phyloP scores from a whole-genome alignment of 257 asterid genomes.

The Solanum boliviense region DNA sequence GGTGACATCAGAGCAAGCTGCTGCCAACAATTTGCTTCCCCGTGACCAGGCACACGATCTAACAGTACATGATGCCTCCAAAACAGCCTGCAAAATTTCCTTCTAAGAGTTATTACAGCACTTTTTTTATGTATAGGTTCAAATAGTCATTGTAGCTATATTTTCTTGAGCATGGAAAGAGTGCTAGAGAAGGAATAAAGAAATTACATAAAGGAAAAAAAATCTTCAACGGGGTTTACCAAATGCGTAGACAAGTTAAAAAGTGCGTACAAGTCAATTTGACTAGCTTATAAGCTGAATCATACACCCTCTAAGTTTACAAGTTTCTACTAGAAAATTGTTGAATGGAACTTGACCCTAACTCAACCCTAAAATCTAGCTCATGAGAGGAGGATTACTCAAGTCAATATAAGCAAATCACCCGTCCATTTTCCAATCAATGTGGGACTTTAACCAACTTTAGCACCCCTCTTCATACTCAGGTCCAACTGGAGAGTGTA shows the following conservation, averaged over 20 bases:
- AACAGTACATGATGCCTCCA: slow-evolving; percentile 65
- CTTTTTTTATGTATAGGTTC: not conserved
- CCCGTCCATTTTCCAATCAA: not conserved
- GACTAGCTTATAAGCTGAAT: not conserved
- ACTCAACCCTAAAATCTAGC: not conserved
- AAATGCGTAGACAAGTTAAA: not conserved
- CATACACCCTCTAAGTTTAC: not conserved
- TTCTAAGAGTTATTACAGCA: not conserved
- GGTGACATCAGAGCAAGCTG: slow-evolving; percentile 83
- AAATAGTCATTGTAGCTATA: not conserved
- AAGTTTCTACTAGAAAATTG: not conserved
- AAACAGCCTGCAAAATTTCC: slow-evolving; percentile 45
- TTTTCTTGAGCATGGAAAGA: not conserved
- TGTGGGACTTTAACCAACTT: not conserved
- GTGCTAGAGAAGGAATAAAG: not conserved
- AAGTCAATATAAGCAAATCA: not conserved
- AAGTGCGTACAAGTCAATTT: not conserved
- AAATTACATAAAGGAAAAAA: not conserved
- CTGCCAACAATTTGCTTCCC: slow-evolving; percentile 52
- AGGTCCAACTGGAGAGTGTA: not conserved
- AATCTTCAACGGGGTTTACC: not conserved
- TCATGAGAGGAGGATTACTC: not conserved
- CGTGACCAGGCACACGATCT: slow-evolving; percentile 90
- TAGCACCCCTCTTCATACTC: not conserved
- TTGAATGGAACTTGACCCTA: not conserved